Conservation (phyloP, 2,329 filamentous ascomycete genomes). For the Fusarium sp. region DNA sequence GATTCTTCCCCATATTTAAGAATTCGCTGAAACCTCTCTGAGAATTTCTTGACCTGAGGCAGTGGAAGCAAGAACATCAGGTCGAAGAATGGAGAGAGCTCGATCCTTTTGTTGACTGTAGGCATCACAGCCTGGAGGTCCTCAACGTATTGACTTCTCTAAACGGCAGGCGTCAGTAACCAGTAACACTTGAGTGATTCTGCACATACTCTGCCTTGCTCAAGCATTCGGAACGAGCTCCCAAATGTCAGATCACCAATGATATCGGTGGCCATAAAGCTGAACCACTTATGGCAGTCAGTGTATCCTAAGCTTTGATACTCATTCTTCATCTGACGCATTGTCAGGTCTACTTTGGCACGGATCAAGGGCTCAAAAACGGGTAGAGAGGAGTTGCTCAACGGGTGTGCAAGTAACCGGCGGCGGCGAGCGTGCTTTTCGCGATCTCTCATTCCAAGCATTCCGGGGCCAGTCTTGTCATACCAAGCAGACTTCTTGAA, state of each 20-base stretch:
- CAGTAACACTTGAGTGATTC: accelerated
- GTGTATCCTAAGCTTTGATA: neutral
- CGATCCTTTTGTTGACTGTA: neutral
- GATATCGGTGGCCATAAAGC: constrained; percentile 12
- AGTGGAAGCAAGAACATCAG: neutral
- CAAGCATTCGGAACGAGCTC: neutral
- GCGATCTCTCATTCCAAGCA: constrained; percentile 7
- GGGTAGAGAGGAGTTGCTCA: neutral
- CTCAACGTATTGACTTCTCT: neutral
- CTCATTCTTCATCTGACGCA: neutral
- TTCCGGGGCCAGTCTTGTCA: neutral
- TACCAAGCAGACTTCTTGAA: neutral
- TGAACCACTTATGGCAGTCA: constrained; percentile 2
- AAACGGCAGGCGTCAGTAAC: neutral
- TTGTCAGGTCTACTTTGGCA: neutral
- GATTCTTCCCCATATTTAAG: neutral
- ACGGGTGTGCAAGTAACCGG: neutral
- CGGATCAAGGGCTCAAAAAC: neutral
- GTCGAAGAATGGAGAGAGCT: neutral
- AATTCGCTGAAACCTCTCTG: neutral
- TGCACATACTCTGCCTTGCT: neutral
- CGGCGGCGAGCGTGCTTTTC: neutral
- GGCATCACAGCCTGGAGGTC: neutral
- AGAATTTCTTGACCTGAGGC: neutral
- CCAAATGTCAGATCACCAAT: constrained; percentile 10